These are phyloP conservation scores for Nakaseomyces uthaithaninus DNA, from an alignment of 1,139 yeast genomes.

Conservation along the genomic window DNA sequence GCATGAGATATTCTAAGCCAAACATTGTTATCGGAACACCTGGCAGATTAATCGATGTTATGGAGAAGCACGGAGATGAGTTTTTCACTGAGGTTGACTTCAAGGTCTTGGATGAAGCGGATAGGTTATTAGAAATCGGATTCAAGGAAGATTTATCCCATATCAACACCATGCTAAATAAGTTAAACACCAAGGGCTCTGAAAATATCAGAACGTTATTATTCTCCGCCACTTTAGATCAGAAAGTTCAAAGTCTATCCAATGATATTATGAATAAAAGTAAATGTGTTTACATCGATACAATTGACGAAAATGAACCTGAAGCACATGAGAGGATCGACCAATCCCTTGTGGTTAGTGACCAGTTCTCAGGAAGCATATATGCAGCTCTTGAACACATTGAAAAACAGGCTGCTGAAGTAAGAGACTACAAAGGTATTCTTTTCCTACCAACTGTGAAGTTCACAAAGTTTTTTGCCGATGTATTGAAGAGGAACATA, in stretches of 20 bases:
- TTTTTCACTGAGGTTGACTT: slow-evolving; percentile 50
- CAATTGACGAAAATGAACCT: slow-evolving; percentile 66
- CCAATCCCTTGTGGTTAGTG: slow-evolving; percentile 52
- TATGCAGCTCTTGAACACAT: slow-evolving; percentile 48
- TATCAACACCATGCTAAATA: slow-evolving; percentile 44
- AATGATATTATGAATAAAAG: slow-evolving; percentile 48
- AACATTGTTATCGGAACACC: slow-evolving; percentile 82
- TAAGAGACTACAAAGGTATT: slow-evolving; percentile 57
- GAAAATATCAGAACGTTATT: slow-evolving; percentile 52
- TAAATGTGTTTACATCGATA: slow-evolving; percentile 62
- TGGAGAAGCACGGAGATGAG: slow-evolving; percentile 42
- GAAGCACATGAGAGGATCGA: slow-evolving; percentile 71
- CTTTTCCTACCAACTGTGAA: slow-evolving; percentile 75
- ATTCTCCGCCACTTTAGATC: slow-evolving; percentile 83
- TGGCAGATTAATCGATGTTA: slow-evolving; percentile 65
- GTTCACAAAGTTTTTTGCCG: slow-evolving; percentile 51
- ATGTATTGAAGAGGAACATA: slow-evolving; percentile 28
- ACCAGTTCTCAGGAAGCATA: slow-evolving; percentile 42
- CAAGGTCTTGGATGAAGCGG: slow-evolving; percentile 84
- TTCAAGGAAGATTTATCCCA: slow-evolving; percentile 56
- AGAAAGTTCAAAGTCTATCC: slow-evolving; percentile 59
- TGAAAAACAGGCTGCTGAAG: slow-evolving; percentile 27
- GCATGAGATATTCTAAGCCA: slow-evolving; percentile 32
- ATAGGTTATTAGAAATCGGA: slow-evolving; percentile 69
- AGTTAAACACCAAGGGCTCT: slow-evolving; percentile 33